A percentile compares a stretch with the other conserved stretches of the same genome.
phyloP scores from a whole-genome alignment of 306 rosid species.

The Castanea sativa region DNA sequence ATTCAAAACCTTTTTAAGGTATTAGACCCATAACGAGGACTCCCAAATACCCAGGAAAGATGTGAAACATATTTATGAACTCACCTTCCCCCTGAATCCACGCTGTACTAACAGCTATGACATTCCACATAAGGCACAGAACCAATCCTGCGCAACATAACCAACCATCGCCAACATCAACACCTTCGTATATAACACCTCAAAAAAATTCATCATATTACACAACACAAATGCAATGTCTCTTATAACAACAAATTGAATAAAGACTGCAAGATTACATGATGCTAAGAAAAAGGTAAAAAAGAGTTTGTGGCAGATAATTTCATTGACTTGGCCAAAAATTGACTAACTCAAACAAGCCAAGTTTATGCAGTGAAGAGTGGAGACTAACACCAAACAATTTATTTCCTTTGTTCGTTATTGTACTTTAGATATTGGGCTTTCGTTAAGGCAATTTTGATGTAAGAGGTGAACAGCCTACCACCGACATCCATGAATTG shows the following conservation, averaged over 20 bases:
- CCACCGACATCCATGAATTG: neutral
- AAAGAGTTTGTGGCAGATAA: conserved; percentile 2
- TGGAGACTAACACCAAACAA: neutral
- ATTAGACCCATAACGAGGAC: conserved; percentile 17
- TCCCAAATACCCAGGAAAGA: conserved; percentile 8
- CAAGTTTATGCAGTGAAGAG: neutral
- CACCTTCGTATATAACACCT: conserved; percentile 9
- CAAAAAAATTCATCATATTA: neutral
- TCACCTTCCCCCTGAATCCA: conserved; percentile 97
- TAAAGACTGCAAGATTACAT: neutral
- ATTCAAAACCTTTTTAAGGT: conserved; percentile 18
- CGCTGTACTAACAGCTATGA: conserved; percentile 80
- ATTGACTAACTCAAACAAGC: conserved; percentile 13
- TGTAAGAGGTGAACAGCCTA: neutral
- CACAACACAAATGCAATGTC: conserved; percentile 9
- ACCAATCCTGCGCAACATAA: conserved; percentile 61
- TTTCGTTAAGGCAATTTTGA: conserved; percentile 1
- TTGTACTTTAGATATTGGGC: neutral
- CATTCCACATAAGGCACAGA: conserved; percentile 84
- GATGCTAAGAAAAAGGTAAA: neutral
- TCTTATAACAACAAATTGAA: conserved; percentile 11
- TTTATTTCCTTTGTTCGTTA: neutral
- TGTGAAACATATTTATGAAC: conserved; percentile 15
- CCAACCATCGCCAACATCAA: conserved; percentile 23
- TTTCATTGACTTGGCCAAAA: conserved; percentile 8